Percentiles rank a stretch among this genome's conserved stretches.
These are phyloP conservation scores for Cutaneotrichosporon cutaneum DNA, from an alignment of 1,284 basidiomycete genomes.

Conservation along the genomic window DNA sequence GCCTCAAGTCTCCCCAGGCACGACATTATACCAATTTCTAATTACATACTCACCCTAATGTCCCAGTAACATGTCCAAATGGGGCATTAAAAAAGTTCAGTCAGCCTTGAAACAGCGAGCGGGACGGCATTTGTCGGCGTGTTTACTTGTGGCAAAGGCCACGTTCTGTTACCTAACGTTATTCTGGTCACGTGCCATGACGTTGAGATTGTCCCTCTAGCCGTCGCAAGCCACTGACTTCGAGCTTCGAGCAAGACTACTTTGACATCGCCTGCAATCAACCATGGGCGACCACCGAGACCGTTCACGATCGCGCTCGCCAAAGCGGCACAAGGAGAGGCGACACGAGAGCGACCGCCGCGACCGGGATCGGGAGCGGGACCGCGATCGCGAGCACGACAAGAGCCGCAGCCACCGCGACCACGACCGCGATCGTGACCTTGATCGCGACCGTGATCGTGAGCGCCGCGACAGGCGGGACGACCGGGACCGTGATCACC, in stretches of 20 bases:
- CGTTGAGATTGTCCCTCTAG: not conserved
- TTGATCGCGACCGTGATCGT: conserved; percentile 5
- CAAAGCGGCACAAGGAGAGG: not conserved
- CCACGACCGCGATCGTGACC: conserved; percentile 8
- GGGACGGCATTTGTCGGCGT: not conserved
- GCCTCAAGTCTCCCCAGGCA: not conserved
- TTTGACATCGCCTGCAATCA: not conserved
- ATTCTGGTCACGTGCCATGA: conserved; percentile 6
- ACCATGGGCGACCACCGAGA: conserved; percentile 9
- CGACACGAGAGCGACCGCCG: not conserved
- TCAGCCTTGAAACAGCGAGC: not conserved
- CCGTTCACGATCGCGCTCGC: conserved; percentile 10
- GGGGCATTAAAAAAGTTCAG: not conserved
- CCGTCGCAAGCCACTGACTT: not conserved
- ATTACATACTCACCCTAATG: too few species aligned
- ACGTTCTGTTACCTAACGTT: not conserved
- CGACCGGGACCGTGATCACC: not conserved
- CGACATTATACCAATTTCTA: too few species aligned
- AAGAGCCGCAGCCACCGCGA: not conserved
- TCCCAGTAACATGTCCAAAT: not conserved
- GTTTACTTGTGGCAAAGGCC: not conserved
- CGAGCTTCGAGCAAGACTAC: too few species aligned
- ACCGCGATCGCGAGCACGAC: conserved; percentile 11
- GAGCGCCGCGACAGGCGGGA: not conserved
- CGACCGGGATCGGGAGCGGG: conserved; percentile 6